phyloP scores from a whole-genome alignment of 306 rosid species.

The Gleditsia sinensis region DNA sequence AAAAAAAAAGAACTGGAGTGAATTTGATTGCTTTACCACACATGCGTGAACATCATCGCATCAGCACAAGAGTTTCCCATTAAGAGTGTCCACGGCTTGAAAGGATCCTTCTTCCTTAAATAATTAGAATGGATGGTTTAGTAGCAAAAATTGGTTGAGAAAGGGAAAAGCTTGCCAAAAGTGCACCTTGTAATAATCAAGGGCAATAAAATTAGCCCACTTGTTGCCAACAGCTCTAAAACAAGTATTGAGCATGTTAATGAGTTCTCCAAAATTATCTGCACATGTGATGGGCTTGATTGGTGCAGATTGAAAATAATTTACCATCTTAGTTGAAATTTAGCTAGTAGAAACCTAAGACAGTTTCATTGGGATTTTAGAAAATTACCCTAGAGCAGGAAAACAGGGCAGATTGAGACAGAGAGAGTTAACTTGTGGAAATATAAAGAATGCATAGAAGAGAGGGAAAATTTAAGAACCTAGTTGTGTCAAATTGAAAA shows the following conservation, averaged over 20 bases:
- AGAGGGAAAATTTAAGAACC: no score
- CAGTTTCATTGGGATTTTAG: no score
- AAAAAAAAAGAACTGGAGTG: neutral
- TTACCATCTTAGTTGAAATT: no score
- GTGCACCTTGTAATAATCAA: conserved; percentile 71
- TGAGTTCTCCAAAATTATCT: conserved; percentile 56
- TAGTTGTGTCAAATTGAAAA: no score
- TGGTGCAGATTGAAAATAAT: conserved; percentile 61
- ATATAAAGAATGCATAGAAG: no score
- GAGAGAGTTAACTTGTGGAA: no score
- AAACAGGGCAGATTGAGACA: no score
- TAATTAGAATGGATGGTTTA: no score
- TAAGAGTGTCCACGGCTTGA: conserved; percentile 72
- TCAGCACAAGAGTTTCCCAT: conserved; percentile 76
- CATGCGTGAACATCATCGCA: conserved; percentile 69
- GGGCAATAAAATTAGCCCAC: conserved; percentile 70
- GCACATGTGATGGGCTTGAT: conserved; percentile 51
- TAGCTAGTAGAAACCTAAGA: no score
- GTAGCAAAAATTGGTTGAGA: neutral
- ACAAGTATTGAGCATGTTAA: conserved; percentile 68
- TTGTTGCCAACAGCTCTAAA: conserved; percentile 65
- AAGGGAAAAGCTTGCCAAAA: neutral
- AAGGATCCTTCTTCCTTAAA: conserved; percentile 80
- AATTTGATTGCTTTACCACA: conserved; percentile 39
- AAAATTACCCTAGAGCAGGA: no score